Evolutionary conservation across 169 alveolate species (phyloP).

Genomic region (Plasmodium inui): DNA sequence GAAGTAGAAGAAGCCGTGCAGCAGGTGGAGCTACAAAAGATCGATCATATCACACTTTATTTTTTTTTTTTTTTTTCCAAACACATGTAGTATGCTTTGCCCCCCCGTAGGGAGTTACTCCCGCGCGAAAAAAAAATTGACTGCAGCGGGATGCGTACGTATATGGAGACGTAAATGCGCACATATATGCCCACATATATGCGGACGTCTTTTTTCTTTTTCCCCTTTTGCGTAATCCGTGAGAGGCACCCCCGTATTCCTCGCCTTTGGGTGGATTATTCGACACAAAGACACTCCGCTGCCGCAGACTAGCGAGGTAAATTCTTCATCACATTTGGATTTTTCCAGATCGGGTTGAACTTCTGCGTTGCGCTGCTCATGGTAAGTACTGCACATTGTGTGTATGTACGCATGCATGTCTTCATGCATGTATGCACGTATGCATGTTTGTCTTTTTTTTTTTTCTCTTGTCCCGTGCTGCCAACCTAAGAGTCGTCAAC

Average conservation of each 20-base stretch:
- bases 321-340: background rate
- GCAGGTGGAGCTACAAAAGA: background rate
- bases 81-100: background rate
- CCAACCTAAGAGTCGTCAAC: background rate
- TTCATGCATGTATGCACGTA: background rate
- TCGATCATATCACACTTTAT: background rate
- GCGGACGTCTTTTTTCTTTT: too few relatives aligned
- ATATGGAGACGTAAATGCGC: background rate
- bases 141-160: background rate
- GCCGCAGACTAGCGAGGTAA: background rate
- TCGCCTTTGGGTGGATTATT: background rate
- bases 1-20: background rate
- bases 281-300: background rate
- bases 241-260: background rate
- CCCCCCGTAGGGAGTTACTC: background rate
- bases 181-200: background rate
- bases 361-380: background rate
- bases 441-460: background rate
- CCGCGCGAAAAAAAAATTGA: background rate
- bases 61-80: background rate
- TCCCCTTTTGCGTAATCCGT: background rate
- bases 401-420: background rate
- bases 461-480: background rate
- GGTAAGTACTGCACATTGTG: background rate
- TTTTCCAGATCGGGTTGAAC: background rate